Evolutionary conservation across 345 rosid genomes (phyloP), one percentile per base, ranked within the genome.

Genomic region (Acer campestre): DNA sequence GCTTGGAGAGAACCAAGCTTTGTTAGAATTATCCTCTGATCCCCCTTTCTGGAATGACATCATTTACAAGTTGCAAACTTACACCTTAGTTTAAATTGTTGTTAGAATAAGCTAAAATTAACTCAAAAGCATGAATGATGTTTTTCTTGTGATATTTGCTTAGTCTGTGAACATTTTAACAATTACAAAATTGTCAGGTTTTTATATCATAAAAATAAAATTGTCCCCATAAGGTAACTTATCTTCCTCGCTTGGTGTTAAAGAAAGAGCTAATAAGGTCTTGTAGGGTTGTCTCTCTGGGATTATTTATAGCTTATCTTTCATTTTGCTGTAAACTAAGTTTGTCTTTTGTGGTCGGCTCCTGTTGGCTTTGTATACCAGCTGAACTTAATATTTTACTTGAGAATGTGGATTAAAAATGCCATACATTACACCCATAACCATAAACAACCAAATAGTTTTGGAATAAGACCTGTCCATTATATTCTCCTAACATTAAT

Each of bases 251-350:
- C 62, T 61, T 74, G 40, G 25, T 75, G 29, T 48, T 51, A 49
- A 65, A 20, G 51, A 11, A 70, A 16, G 27, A 51, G 11, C 51
- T 20, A 17, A 17, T 16, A 18, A n/a, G 14, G 5, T 17, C 61
- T 25, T 74, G n/a, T 48, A 10, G 70, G 61, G 29, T 73, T 73
- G 7, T 73, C 8, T 59, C 25, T 72, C 10, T 22, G 56, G 77
- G 46, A 12, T 61, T 25, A 42, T 63, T 46, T 46, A n/a, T 63
- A 18, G 31, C 48, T 48, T 46, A 11, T 64, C 77, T 29, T n/a
- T 44, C 49, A 27, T 16, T 4, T n/a, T 23, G 14, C n/a, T 25
- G 42, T 48, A 6, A 44, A 63, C 46, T 10, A 12, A 25, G 11
- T 46, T 4, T 71, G 51, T 14, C 12, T 46, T 61, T 74, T 48